Conservation (phyloP, 2,329 filamentous ascomycete genomes). For the Tolypocladium inflatum region DNA sequence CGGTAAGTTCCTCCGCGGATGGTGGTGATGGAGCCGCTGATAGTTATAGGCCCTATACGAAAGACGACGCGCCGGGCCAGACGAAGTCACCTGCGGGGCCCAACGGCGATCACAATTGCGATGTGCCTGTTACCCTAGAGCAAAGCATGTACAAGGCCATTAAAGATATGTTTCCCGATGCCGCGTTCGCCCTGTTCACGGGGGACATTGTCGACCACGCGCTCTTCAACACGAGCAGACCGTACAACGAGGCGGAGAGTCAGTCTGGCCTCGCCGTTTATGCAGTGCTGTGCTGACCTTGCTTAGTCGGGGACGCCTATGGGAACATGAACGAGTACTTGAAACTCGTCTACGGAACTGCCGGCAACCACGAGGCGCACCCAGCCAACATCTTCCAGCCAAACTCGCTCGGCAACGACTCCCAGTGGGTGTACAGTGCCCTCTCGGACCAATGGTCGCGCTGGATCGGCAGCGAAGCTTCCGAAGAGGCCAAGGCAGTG, state of each 20-base stretch:
- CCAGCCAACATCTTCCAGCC: conserved; percentile 41
- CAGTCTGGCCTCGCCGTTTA: neutral
- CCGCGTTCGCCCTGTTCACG: conserved; percentile 47
- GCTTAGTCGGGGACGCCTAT: conserved; percentile 34
- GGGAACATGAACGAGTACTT: conserved; percentile 30
- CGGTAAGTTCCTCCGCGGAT: conserved; percentile 20
- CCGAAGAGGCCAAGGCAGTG: conserved; percentile 23
- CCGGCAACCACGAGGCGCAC: conserved; percentile 47
- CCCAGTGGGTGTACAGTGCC: conserved; percentile 42
- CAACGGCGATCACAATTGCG: conserved; percentile 44
- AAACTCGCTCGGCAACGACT: conserved; percentile 22
- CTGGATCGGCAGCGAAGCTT: conserved; percentile 30
- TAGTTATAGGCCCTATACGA: conserved; percentile 29
- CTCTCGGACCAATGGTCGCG: conserved; percentile 34
- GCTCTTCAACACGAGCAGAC: conserved; percentile 33
- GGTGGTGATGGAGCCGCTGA: neutral
- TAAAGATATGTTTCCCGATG: conserved; percentile 31
- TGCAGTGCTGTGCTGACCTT: neutral
- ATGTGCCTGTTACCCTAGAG: conserved; percentile 39
- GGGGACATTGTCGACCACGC: conserved; percentile 48
- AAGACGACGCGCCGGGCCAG: conserved; percentile 35
- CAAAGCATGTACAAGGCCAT: conserved; percentile 46
- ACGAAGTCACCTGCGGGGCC: conserved; percentile 38
- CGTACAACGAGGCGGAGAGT: conserved; percentile 21
- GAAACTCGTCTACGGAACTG: conserved; percentile 37